Evolutionary conservation across 2,329 filamentous ascomycete genomes (phyloP).

Genomic region (Fusarium verrucosum): DNA sequence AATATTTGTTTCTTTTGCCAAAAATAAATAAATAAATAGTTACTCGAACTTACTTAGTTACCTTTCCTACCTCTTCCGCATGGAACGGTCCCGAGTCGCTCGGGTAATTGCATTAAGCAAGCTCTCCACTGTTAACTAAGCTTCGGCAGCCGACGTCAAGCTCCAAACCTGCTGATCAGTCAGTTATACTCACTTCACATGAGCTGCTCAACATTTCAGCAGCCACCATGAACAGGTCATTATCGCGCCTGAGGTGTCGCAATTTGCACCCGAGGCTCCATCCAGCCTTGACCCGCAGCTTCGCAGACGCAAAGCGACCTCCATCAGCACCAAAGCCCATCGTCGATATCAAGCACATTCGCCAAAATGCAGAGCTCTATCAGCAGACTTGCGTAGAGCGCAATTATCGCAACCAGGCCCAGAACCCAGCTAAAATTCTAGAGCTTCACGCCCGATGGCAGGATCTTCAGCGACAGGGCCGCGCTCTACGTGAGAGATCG

Average conservation of each 20-base stretch:
- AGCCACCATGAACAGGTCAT: slow-evolving; percentile 47
- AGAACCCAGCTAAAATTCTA: slow-evolving; percentile 65
- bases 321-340: slow-evolving; percentile 80
- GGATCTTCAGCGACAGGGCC: slow-evolving; percentile 67
- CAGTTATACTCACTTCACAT: slow-evolving; percentile 33
- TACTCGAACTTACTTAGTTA: background rate
- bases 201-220: slow-evolving; percentile 35
- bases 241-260: slow-evolving; percentile 43
- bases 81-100: slow-evolving; percentile 25
- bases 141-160: slow-evolving; percentile 29
- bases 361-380: slow-evolving; percentile 82
- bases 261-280: slow-evolving; percentile 26
- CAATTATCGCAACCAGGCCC: slow-evolving; percentile 74
- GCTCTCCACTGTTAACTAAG: slow-evolving; percentile 36
- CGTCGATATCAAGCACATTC: slow-evolving; percentile 89
- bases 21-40: background rate
- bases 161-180: slow-evolving; percentile 25
- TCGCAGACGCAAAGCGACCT: slow-evolving; percentile 59
- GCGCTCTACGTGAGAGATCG: slow-evolving; percentile 70
- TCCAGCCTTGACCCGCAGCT: slow-evolving; percentile 29
- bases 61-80: slow-evolving; percentile 19
- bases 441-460: slow-evolving; percentile 67
- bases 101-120: slow-evolving; percentile 48
- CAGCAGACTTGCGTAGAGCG: slow-evolving; percentile 83
- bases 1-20: background rate